Evolutionary conservation across 169 alveolate species (phyloP), one percentile per base, ranked within the genome.

Genomic region (Plasmodium berghei): DNA sequence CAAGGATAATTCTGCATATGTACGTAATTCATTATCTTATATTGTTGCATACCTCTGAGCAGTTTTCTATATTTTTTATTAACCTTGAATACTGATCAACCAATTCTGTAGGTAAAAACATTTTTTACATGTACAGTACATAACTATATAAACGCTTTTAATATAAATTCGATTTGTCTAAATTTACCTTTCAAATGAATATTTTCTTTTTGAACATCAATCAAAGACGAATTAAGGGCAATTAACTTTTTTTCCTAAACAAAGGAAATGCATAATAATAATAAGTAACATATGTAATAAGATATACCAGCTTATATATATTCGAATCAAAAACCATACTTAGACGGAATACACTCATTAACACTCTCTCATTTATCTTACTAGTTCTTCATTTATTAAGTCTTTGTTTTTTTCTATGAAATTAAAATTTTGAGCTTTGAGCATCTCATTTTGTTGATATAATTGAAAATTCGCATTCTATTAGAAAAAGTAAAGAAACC

Each of bases 401-500:
- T 77, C 89, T 64, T 77, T 77, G 75, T 64, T 77, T 69, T 69
- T 77, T 34, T 77, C 89, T 14, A 77, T n/a, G 46, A 77, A 67
- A 58, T 48, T 77, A 48, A 77, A 24, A 45, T 77, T 77, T 64
- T 77, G 89, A 22, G 71, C 89, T 28, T 77, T 77, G 69, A 77
- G 89, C 89, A 77, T 77, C 66, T 77, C 89, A 56, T 77, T 77
- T 42, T 77, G 89, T 64, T 77, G 89, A 34, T 77, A 77, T 26
- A 77, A 46, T 52, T 77, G 89, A 56, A 77, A 77, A 45, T 77
- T 77, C 22, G 89, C 89, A 58, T 77, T 75, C 89, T 77, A 42
- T 14, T 9, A n/a, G 20, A 24, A 22, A 26, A 40, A 67, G 34
- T 1, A n/a, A 40, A 4, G 12, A 18, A 56, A 24, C 14, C 24